phyloP scores from a whole-genome alignment of 2,329 filamentous ascomycete species.

The Fonsecaea multimorphosa region DNA sequence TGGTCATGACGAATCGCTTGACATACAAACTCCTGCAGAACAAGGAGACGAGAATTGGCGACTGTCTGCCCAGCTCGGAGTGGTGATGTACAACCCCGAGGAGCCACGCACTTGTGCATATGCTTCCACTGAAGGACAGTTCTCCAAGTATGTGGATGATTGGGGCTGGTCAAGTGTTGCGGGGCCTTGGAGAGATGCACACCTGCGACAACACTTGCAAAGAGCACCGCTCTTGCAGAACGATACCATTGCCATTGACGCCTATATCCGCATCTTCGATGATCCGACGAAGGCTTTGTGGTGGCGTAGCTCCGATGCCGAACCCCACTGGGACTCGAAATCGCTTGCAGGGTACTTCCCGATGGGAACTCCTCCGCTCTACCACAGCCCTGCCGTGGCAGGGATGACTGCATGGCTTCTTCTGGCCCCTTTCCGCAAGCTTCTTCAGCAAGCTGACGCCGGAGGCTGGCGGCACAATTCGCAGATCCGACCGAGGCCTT shows the following conservation, averaged over 20 bases:
- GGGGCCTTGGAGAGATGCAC: slow-evolving; percentile 64
- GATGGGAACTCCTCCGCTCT: slow-evolving; percentile 53
- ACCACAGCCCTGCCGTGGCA: slow-evolving; percentile 58
- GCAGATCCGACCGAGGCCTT: slow-evolving; percentile 56
- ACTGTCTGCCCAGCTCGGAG: slow-evolving; percentile 65
- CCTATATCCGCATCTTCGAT: slow-evolving; percentile 65
- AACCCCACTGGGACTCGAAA: slow-evolving; percentile 60
- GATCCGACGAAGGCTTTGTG: slow-evolving; percentile 67
- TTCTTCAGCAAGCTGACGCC: slow-evolving; percentile 58
- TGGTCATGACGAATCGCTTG: slow-evolving; percentile 11
- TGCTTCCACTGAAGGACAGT: slow-evolving; percentile 64
- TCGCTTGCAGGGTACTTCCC: slow-evolving; percentile 64
- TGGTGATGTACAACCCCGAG: slow-evolving; percentile 67
- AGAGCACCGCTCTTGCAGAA: slow-evolving; percentile 64
- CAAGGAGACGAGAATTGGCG: slow-evolving; percentile 47
- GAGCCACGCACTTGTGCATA: slow-evolving; percentile 65
- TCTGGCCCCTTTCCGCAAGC: slow-evolving; percentile 63
- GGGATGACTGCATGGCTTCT: slow-evolving; percentile 65
- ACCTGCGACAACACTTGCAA: slow-evolving; percentile 62
- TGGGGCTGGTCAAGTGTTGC: slow-evolving; percentile 70
- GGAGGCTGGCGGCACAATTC: slow-evolving; percentile 56
- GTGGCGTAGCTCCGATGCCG: slow-evolving; percentile 62
- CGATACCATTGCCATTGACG: slow-evolving; percentile 67
- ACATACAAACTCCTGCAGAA: slow-evolving; percentile 8
- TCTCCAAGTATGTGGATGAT: slow-evolving; percentile 63